Evolutionary conservation across 371 early-diverging fungal genomes (phyloP).

Genomic region (Batkoa obscura): DNA sequence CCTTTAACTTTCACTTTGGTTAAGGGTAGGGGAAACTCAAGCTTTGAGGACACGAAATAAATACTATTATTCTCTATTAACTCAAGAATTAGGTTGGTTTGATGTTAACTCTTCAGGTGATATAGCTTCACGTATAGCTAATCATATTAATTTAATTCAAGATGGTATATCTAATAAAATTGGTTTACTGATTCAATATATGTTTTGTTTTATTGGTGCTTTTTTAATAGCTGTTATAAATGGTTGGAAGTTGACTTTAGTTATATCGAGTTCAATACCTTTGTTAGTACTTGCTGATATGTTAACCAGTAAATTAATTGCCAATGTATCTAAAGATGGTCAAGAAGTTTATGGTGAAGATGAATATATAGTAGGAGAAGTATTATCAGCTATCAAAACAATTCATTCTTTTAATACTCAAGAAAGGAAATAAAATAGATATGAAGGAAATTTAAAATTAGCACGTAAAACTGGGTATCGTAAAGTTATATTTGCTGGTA

Average conservation of each 20-base stretch:
- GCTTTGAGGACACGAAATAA: slow-evolving; percentile 21
- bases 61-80: slow-evolving; percentile 31
- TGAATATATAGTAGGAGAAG: slow-evolving; percentile 61
- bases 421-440: slow-evolving; percentile 32
- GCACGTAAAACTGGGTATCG: slow-evolving; percentile 24
- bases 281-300: background rate
- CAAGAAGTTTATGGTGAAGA: slow-evolving; percentile 30
- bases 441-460: slow-evolving; percentile 21
- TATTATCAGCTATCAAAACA: slow-evolving; percentile 59
- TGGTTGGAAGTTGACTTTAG: background rate
- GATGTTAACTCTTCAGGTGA: slow-evolving; percentile 32
- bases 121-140: slow-evolving; percentile 34
- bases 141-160: slow-evolving; percentile 25
- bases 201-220: slow-evolving; percentile 34
- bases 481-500: slow-evolving; percentile 23
- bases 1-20: slow-evolving; percentile 20
- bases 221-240: slow-evolving; percentile 17
- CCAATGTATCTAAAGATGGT: slow-evolving; percentile 15
- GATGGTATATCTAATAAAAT: slow-evolving; percentile 47
- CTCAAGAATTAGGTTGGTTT: slow-evolving; percentile 53
- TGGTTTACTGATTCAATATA: slow-evolving; percentile 27
- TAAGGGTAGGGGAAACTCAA: slow-evolving; percentile 22
- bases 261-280: no score
- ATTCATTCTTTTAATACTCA: slow-evolving; percentile 62
- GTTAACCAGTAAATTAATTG: slow-evolving; percentile 15